Evolutionary conservation across 805 yeast genomes (phyloP), one percentile per base, ranked within the genome.

Genomic region (Candida schatavii): DNA sequence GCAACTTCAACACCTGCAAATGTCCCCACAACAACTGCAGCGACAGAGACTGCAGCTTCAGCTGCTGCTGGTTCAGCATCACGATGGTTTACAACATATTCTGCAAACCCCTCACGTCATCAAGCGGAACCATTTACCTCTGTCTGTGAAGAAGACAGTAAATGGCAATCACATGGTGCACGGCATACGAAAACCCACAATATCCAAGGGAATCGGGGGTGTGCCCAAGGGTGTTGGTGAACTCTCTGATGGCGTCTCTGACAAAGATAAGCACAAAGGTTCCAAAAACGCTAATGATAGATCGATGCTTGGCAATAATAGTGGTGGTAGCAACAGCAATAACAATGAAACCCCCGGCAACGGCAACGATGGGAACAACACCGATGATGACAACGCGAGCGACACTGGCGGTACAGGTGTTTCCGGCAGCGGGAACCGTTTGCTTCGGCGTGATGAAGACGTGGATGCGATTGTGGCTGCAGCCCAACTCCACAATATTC

Each of bases 381-480:
- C 6, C 32, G 5, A 5, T 5, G 17, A 29, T 29, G 13, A 5
- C 6, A 29, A 13, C 14, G 17, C 32, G 10, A 14, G 32, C 6
- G 17, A 13, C 6, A 5, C 6, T 29, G 17, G 17, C 17, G 13
- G 13, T 13, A 6, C 29, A 14, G 19, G n/a, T n/a, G n/a, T n/a
- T n/a, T n/a, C n/a, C n/a, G n/a, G n/a, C n/a, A n/a, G n/a, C n/a
- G n/a, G n/a, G n/a, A n/a, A n/a, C n/a, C 34, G 17, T 7, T 30
- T 14, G 26, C 39, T 18, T 13, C 36, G 31, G 15, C 29, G 30
- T 9, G 27, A 37, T 11, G 25, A 55, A 31, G 66, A 61, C 20
- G 64, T 64, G 11, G 71, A 64, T 13, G 66, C 64, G 13, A 64
- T 65, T 49, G 62, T 64, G 3, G 62, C 61, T 1, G 63, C 63